Evolutionary conservation across 2,329 filamentous ascomycete genomes (phyloP).

Genomic region (Penicillium olsonii): DNA sequence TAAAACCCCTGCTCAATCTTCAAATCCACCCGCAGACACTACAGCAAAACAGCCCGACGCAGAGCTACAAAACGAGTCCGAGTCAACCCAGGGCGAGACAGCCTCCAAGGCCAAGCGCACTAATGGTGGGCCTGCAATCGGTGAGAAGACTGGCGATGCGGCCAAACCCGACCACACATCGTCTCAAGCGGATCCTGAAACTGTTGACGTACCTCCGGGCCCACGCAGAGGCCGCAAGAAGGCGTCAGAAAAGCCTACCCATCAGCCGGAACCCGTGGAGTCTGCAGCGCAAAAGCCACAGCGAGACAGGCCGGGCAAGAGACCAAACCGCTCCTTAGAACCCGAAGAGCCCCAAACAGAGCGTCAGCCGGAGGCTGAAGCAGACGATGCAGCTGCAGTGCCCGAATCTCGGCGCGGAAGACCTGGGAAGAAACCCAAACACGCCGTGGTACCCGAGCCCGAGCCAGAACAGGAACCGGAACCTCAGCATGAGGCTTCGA

Average conservation of each 20-base stretch:
- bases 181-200: slow-evolving; percentile 1
- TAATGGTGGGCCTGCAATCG: slow-evolving; percentile 7
- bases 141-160: neutral
- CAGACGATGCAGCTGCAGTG: slow-evolving; percentile 6
- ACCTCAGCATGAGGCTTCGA: neutral
- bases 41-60: neutral
- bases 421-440: slow-evolving; percentile 10
- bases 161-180: neutral
- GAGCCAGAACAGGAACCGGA: neutral
- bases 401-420: slow-evolving; percentile 4
- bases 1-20: neutral
- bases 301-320: slow-evolving; percentile 7
- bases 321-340: slow-evolving; percentile 1
- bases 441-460: neutral
- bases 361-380: neutral
- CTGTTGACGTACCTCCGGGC: neutral
- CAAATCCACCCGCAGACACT: neutral
- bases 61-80: neutral
- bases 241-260: slow-evolving; percentile 10
- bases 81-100: neutral
- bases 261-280: slow-evolving; percentile 9
- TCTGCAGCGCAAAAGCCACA: slow-evolving; percentile 6
- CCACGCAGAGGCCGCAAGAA: slow-evolving; percentile 8
- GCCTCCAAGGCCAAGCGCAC: slow-evolving; percentile 6
- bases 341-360: slow-evolving; percentile 8